Conservation (phyloP, 2,329 filamentous ascomycete genomes). For the Alternaria ethzedia region DNA sequence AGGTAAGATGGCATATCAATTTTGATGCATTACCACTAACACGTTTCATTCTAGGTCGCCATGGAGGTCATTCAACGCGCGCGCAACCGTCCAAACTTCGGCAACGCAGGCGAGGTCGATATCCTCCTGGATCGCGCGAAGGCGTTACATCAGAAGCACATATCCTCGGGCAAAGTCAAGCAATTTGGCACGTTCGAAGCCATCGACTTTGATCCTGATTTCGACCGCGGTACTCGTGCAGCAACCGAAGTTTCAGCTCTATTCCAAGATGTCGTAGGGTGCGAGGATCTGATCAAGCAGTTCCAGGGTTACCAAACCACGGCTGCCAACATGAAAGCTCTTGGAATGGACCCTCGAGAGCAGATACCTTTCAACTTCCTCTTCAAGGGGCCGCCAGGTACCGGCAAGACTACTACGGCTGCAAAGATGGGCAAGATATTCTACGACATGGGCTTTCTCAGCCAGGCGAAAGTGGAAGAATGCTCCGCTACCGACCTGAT, state of each 20-base stretch:
- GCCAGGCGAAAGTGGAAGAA: constrained; percentile 66
- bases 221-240: constrained; percentile 58
- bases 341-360: constrained; percentile 62
- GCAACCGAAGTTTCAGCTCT: constrained; percentile 56
- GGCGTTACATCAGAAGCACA: constrained; percentile 55
- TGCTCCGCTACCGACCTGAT: constrained; percentile 73
- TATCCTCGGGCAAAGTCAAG: constrained; percentile 35
- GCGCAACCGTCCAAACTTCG: constrained; percentile 69
- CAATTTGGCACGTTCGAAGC: constrained; percentile 48
- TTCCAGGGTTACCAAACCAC: constrained; percentile 63
- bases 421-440: constrained; percentile 77
- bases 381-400: constrained; percentile 70
- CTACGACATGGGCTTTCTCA: constrained; percentile 75
- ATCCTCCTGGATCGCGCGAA: constrained; percentile 69
- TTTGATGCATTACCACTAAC: neutral
- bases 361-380: constrained; percentile 72
- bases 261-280: constrained; percentile 66
- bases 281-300: constrained; percentile 60
- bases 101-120: constrained; percentile 78
- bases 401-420: constrained; percentile 76
- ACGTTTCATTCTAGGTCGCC: constrained; percentile 41
- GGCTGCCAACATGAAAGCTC: constrained; percentile 58
- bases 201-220: constrained; percentile 66
- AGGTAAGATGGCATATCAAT: neutral
- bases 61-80: constrained; percentile 66